A percentile compares a stretch with the other conserved stretches of the same genome.
Evolutionary conservation across 2,329 filamentous ascomycete species (phyloP).

Genomic region (Pseudopithomyces chartarum): DNA sequence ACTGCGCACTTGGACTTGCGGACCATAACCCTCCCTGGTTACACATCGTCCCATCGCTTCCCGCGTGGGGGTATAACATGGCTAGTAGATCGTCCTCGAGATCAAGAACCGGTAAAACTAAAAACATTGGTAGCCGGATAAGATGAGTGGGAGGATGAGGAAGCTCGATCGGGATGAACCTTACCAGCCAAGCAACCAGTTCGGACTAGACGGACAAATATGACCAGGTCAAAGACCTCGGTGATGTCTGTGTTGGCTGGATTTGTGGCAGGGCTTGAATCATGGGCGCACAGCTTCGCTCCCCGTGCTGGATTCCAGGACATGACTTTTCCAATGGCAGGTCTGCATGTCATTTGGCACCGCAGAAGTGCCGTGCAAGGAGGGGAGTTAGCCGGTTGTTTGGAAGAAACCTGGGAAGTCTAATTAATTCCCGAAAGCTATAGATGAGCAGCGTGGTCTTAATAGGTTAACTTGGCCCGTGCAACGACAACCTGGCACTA

Average conservation of each 20-base stretch:
- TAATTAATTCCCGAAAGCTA: constrained; percentile 24
- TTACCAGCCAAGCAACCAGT: not conserved
- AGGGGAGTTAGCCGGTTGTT: constrained; percentile 18
- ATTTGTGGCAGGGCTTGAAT: not conserved
- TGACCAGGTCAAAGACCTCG: not conserved
- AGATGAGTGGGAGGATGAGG: not conserved
- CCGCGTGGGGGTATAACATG: not conserved
- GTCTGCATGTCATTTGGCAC: constrained; percentile 10
- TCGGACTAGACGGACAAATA: not conserved
- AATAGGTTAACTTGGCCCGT: constrained; percentile 15
- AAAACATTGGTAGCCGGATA: constrained; percentile 3
- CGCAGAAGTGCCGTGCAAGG: constrained; percentile 13
- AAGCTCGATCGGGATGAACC: not conserved
- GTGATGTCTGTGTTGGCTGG: not conserved
- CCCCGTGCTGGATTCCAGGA: constrained; percentile 14
- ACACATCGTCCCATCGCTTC: not conserved
- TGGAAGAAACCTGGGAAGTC: constrained; percentile 22
- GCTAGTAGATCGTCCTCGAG: not conserved
- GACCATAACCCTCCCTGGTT: not conserved
- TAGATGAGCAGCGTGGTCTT: constrained; percentile 21
- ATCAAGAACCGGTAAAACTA: constrained; percentile 1
- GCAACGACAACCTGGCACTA: constrained; percentile 11
- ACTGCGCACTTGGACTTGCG: too few relatives aligned
- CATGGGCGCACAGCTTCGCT: not conserved
- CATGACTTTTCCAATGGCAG: constrained; percentile 9